Conservation (phyloP, 2,329 filamentous ascomycete genomes). For the Pyricularia grisea region DNA sequence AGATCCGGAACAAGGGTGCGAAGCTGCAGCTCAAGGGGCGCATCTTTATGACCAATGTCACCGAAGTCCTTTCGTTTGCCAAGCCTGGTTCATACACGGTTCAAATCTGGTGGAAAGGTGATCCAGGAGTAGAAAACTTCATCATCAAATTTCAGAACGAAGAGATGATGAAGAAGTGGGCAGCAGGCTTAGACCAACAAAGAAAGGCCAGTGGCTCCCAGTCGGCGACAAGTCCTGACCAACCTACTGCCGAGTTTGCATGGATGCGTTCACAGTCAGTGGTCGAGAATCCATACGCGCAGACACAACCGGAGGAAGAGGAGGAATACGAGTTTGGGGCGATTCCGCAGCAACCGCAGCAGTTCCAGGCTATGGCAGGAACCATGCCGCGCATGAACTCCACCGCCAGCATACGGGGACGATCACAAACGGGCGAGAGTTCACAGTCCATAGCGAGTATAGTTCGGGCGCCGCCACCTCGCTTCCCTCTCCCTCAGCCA, state of each 20-base stretch:
- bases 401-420: conserved; percentile 63
- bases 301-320: conserved; percentile 43
- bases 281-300: conserved; percentile 74
- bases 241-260: conserved; percentile 61
- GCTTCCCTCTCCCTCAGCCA: conserved; percentile 58
- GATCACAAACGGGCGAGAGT: conserved; percentile 68
- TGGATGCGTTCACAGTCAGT: conserved; percentile 64
- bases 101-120: conserved; percentile 98
- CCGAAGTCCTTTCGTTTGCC: conserved; percentile 77
- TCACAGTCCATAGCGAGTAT: conserved; percentile 47
- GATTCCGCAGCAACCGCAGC: conserved; percentile 19
- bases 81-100: conserved; percentile 90
- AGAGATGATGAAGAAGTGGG: conserved; percentile 90
- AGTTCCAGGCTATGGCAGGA: conserved; percentile 25
- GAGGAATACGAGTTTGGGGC: conserved; percentile 45
- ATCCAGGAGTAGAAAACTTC: conserved; percentile 92
- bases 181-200: conserved; percentile 67
- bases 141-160: conserved; percentile 89
- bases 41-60: conserved; percentile 99
- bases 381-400: conserved; percentile 59
- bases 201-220: conserved; percentile 44
- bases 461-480: conserved; percentile 47
- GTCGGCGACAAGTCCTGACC: conserved; percentile 34
- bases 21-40: conserved; percentile 92
- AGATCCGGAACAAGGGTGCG: conserved; percentile 54